Evolutionary conservation across 495 filamentous ascomycete genomes (phyloP), one percentile per base, ranked within the genome.

Genomic region (Hypomontagnella submonticulosa): DNA sequence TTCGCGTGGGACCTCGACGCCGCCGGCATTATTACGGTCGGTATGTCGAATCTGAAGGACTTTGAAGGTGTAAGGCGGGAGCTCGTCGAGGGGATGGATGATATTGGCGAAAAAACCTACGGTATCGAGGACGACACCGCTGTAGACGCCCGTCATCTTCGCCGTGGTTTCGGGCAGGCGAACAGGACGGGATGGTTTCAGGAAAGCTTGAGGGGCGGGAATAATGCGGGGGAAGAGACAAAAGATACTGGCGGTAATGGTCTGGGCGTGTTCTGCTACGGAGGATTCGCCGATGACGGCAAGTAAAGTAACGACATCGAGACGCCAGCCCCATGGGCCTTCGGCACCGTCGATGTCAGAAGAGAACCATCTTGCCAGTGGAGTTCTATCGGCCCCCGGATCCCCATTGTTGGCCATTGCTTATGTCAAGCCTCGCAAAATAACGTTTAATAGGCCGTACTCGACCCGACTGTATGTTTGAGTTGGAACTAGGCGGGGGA

Each of bases 91-190:
- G 2, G 80, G 78, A 57, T 86, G 83, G 49, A 89, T 79, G 48
- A 87, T 82, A 57, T 85, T 84, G 42, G 85, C 84, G 60, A 88
- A 89, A 74, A 85, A 87, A 43, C 85, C 85, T 23, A 89, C 81
- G 6, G 81, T 79, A 19, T 80, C 77, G 36, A 85, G 76, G 13
- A 81, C 65, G 2, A 76, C 80, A 33, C 87, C 86, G 50, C 80
- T 83, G 67, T 85, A 76, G n/a, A 89, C 83, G 16, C 85, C 85
- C 0, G 81, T 76, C 69, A 87, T 81, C 33, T 77, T 80, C 50
- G 84, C 83, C 7, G 77, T 78, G 15, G 79, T 76, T 49, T 84
- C 76, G 61, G 83, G 81, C 34, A 88, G 76, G 42, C 86, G 83
- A 58, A 76, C 74, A 3, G 85, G 88, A 1, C 88, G 83, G 3